These are phyloP conservation scores for Linnemannia zychae DNA, from an alignment of 192 early-diverging fungal species.

Conservation along the genomic window DNA sequence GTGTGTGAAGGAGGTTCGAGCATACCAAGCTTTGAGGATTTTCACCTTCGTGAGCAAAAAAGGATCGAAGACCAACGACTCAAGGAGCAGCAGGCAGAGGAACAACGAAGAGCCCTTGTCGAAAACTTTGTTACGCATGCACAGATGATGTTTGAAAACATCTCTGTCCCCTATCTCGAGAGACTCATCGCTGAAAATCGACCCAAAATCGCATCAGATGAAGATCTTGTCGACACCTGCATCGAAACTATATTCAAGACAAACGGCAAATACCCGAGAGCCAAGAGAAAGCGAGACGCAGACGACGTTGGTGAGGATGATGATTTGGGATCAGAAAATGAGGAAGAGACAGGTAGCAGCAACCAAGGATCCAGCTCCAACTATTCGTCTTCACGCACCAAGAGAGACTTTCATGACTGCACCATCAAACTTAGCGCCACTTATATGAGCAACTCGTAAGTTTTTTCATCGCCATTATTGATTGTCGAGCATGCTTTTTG, in stretches of 20 bases:
- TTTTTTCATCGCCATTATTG: not conserved
- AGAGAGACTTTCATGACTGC: constrained; percentile 41
- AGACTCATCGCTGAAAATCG: constrained; percentile 20
- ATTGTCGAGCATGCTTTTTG: not conserved
- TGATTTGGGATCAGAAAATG: constrained; percentile 7
- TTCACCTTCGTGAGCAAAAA: not conserved
- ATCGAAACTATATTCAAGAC: constrained; percentile 29
- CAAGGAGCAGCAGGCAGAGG: not conserved
- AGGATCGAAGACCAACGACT: not conserved
- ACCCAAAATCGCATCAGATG: not conserved
- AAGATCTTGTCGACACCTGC: constrained; percentile 37
- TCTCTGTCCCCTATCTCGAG: constrained; percentile 26
- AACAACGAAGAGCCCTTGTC: constrained; percentile 6
- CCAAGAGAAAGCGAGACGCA: constrained; percentile 20
- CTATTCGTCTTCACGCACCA: not conserved
- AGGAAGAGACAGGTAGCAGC: not conserved
- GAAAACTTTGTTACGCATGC: constrained; percentile 35
- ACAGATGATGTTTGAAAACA: constrained; percentile 39
- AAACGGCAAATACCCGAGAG: constrained; percentile 25
- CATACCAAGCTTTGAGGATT: not conserved
- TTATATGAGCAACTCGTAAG: constrained; percentile 32
- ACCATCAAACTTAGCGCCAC: not conserved
- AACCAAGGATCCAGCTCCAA: not conserved
- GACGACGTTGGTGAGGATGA: not conserved
- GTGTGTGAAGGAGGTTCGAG: not conserved